These are phyloP conservation scores for Letharia lupina DNA, from an alignment of 495 filamentous ascomycete species.

Conservation along the genomic window DNA sequence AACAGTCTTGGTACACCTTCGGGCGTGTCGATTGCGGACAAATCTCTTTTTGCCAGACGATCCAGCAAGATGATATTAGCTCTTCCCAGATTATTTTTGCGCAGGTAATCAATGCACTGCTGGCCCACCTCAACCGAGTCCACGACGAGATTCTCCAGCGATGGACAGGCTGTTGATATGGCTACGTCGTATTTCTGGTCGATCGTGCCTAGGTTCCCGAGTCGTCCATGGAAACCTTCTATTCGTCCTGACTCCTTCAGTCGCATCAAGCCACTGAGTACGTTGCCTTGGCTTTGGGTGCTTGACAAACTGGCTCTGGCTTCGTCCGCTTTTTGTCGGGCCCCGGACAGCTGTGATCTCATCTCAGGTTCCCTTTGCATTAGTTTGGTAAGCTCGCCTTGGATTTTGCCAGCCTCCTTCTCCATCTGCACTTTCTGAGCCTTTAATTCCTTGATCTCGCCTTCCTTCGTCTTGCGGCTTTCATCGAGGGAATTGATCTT, in stretches of 20 bases:
- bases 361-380: slow-evolving; percentile 68
- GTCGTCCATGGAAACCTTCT: slow-evolving; percentile 89
- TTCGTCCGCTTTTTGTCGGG: slow-evolving; percentile 90
- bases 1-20: slow-evolving; percentile 89
- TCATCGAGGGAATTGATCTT: slow-evolving; percentile 70
- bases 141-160: slow-evolving; percentile 89
- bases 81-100: slow-evolving; percentile 95
- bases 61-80: slow-evolving; percentile 95
- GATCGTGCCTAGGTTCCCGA: slow-evolving; percentile 93
- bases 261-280: slow-evolving; percentile 83
- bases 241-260: slow-evolving; percentile 94
- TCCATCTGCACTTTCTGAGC: slow-evolving; percentile 61
- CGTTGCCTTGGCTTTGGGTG: slow-evolving; percentile 86
- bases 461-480: slow-evolving; percentile 56
- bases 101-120: slow-evolving; percentile 93
- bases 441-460: slow-evolving; percentile 67
- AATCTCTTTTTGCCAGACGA: slow-evolving; percentile 66
- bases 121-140: slow-evolving; percentile 91
- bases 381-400: slow-evolving; percentile 63
- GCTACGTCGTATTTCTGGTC: slow-evolving; percentile 91
- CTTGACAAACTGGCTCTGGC: slow-evolving; percentile 80
- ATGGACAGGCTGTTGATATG: slow-evolving; percentile 89
- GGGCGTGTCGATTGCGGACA: slow-evolving; percentile 73
- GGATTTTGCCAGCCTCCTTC: slow-evolving; percentile 61
- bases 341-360: slow-evolving; percentile 71